Evolutionary conservation across 2,329 filamentous ascomycete genomes (phyloP), one percentile per base, ranked within the genome.

Genomic region (Fusarium tupiense): DNA sequence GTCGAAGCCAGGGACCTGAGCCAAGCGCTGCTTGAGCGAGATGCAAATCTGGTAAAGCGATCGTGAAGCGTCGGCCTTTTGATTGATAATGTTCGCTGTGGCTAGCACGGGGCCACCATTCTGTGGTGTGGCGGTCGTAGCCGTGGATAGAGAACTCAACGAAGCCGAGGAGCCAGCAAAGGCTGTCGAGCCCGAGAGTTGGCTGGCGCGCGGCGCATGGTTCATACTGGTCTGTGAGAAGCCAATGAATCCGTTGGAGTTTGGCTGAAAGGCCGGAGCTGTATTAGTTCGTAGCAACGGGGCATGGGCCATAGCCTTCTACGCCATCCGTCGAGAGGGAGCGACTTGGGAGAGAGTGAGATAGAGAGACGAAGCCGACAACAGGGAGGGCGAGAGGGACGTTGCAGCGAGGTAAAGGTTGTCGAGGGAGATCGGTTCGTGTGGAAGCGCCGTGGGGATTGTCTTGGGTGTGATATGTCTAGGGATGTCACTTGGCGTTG

Each of bases 11-110:
- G 95, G 95, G 14, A 98, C 95, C 75, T 93, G 92, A 64, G 91
- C 88, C 70, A 99, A 86, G 72, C 96, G 91, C 84, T 92, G 91
- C 81, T 94, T 94, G 70, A 98, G 87, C 61, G 92, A 91, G 76
- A 97, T 89, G 82, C 96, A 98, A 82, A 97, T 98, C 83, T 98
- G 96, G 83, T 98, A 99, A 31, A 99, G 90, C 17, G 95, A 98
- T 68, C 92, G 90, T 64, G 94, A 94, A 75, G 96, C 95, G 82
- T 98, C 95, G 81, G 95, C 96, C 82, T 94, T 93, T 83, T 96
- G 94, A 85, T 99, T 99, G 87, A 99, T 98, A 82, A 99, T 97
- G 83, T 98, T 98, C 82, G 93, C 90, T 68, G 93, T 94, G 69
- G 95, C 93, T 78, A 94, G 86, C 71, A 95, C 89, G 69, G 90